Base-by-base conservation (phyloP, 139 green algal species). In the Volvox reticuliferus region DNA sequence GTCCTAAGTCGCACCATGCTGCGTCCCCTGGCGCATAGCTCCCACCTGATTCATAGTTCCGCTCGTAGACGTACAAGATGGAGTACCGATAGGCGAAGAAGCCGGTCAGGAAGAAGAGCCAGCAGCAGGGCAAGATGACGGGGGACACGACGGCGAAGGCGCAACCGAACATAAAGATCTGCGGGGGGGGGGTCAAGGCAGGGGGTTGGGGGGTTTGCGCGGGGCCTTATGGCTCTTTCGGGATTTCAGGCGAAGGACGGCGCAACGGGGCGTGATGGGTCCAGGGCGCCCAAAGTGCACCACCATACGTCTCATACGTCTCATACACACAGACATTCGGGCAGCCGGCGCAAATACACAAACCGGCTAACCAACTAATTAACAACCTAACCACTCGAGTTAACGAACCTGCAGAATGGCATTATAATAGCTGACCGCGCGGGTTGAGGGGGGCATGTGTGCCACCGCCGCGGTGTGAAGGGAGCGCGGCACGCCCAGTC, bases 1-100 rank as follows among this genome's bases (percentile, higher is more conserved):
- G n/a, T n/a, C n/a, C n/a, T n/a, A n/a, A n/a, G n/a, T n/a, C n/a
- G n/a, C n/a, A n/a, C n/a, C n/a, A n/a, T n/a, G n/a, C n/a, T n/a
- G n/a, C n/a, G n/a, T n/a, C n/a, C n/a, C n/a, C n/a, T n/a, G n/a
- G n/a, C n/a, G n/a, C n/a, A n/a, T 75, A 12, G 2, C 28, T 9
- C 87, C 28, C 36, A 91, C 88, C 88, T 35, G 77, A 81, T 24
- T 91, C 88, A 26, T 91, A 91, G 33, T 55, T 82, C 30, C 88
- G 77, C 63, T 87, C 88, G n/a, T 73, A 87, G 3, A 87, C 22
- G 78, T 87, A 81, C 55, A 87, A 14, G 9, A 86, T 22, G 73
- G 65, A 36, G 87, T 91, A 91, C 18, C 63, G 67, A 24, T 75
- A 87, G 6, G 19, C 32, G 61, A 91, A 37, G 76, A 78, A 91